These are phyloP conservation scores for Patellifolia procumbens DNA, from an alignment of 179 eudicot genomes.

Conservation along the genomic window DNA sequence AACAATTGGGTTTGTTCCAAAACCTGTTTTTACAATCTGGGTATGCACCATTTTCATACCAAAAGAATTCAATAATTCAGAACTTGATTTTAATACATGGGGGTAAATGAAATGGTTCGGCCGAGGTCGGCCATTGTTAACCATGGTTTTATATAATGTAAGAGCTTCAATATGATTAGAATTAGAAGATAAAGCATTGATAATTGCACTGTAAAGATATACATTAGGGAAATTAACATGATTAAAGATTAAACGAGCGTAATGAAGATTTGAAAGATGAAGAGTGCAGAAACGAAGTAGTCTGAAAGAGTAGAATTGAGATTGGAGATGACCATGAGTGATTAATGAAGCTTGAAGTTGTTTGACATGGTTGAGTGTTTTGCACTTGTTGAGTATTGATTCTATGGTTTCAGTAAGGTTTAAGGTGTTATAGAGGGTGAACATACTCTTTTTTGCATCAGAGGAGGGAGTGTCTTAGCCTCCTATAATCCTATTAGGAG, in stretches of 20 bases:
- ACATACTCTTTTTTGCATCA: constrained; percentile 10
- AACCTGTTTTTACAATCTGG: constrained; percentile 63
- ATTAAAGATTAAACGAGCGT: constrained; percentile 55
- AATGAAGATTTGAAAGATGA: constrained; percentile 40
- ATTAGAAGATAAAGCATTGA: constrained; percentile 47
- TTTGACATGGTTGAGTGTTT: constrained; percentile 48
- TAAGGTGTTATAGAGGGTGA: not conserved
- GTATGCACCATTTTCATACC: constrained; percentile 61
- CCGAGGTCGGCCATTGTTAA: constrained; percentile 31
- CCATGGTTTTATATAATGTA: constrained; percentile 44
- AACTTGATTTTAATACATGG: constrained; percentile 44
- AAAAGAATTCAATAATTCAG: constrained; percentile 36
- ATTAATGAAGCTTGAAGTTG: constrained; percentile 53
- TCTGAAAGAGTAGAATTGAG: constrained; percentile 57
- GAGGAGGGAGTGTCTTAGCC: too few species aligned
- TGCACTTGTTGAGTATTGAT: constrained; percentile 43
- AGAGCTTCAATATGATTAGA: constrained; percentile 35
- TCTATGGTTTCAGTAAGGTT: constrained; percentile 18
- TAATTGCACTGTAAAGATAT: constrained; percentile 59
- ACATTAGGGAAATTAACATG: constrained; percentile 48
- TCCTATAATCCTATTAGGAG: too few species aligned
- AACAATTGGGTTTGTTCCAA: constrained; percentile 58
- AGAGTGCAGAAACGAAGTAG: constrained; percentile 54
- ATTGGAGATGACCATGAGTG: constrained; percentile 48
- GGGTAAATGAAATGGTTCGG: constrained; percentile 63